Evolutionary conservation across 352 stramenopile genomes (phyloP), one percentile per base, ranked within the genome.

Genomic region (Globisporangium cylindrosporum): DNA sequence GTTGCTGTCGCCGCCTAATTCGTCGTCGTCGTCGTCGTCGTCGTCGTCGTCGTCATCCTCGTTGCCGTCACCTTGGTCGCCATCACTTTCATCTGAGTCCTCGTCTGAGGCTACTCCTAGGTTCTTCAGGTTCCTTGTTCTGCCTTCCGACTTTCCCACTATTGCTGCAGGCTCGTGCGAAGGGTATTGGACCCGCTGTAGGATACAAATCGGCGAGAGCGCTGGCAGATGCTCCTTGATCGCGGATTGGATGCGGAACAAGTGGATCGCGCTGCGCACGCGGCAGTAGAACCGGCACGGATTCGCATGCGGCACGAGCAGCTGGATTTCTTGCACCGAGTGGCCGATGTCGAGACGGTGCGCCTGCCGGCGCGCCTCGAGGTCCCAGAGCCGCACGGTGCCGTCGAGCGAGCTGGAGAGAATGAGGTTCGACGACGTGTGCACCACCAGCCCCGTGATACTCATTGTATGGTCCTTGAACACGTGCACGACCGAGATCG

Each of bases 381-480:
- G 61, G 56, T 93, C 82, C 82, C 81, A 93, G 6, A 93, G 69
- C 34, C 82, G 73, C 34, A 93, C 77, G 0, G 82, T 84, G 34
- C 80, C 82, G 55, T 93, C 85, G 0, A 93, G 73, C n/a, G 81
- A 91, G 24, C 81, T 90, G 2, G 85, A 93, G 36, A 93, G 73
- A 15, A 91, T 71, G 10, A 91, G 73, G 4, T 76, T 71, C 27
- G 82, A 90, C 7, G 81, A 67, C 6, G 68, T 43, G 58, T 90
- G 82, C 24, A 90, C 74, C 0, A 71, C 77, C 3, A 93, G 65
- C 15, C 77, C 78, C 29, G 85, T 90, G 32, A 93, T 69, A 8
- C 68, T 67, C 56, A 81, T 75, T 1, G 82, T 90, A 66, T 93
- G 85, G 41, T 93, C 81, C 54, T 89, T 89, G 60, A 93, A 93